Percentiles rank a stretch among this genome's conserved stretches.
These are phyloP conservation scores for Fraxinus velutina DNA, from an alignment of 305 asterid species.

Conservation along the genomic window DNA sequence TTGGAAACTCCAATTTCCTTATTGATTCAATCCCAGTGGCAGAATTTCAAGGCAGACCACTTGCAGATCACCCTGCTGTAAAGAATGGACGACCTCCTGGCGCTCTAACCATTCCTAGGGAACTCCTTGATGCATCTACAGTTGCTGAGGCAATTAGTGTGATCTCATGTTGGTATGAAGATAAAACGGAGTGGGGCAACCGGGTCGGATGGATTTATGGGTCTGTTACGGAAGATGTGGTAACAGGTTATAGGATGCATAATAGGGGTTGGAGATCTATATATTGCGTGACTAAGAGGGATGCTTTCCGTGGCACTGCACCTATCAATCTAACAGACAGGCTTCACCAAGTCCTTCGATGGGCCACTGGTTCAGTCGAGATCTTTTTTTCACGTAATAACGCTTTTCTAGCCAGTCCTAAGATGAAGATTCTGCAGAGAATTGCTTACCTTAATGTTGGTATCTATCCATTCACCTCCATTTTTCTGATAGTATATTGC, in stretches of 20 bases:
- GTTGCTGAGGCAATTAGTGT: constrained; percentile 96
- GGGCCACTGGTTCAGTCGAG: constrained; percentile 98
- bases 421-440: constrained; percentile 75
- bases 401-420: constrained; percentile 71
- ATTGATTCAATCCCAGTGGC: constrained; percentile 87
- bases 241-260: constrained; percentile 94
- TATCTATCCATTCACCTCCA: constrained; percentile 84
- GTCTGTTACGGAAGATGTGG: constrained; percentile 92
- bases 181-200: constrained; percentile 95
- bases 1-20: constrained; percentile 79
- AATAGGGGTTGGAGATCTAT: constrained; percentile 93
- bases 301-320: constrained; percentile 96
- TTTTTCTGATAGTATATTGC: constrained; percentile 84
- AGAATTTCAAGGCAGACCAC: constrained; percentile 90
- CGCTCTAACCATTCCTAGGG: constrained; percentile 74
- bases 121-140: constrained; percentile 83
- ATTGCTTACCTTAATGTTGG: constrained; percentile 90
- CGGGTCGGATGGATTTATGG: constrained; percentile 97
- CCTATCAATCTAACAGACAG: constrained; percentile 89
- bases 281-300: constrained; percentile 89
- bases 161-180: constrained; percentile 95
- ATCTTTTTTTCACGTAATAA: constrained; percentile 90
- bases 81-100: constrained; percentile 89
- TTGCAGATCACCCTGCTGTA: constrained; percentile 88
- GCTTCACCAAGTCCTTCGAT: constrained; percentile 94